Evolutionary conservation across 2,329 filamentous ascomycete species (phyloP).

Genomic region (Aspergillus spinulosporus): DNA sequence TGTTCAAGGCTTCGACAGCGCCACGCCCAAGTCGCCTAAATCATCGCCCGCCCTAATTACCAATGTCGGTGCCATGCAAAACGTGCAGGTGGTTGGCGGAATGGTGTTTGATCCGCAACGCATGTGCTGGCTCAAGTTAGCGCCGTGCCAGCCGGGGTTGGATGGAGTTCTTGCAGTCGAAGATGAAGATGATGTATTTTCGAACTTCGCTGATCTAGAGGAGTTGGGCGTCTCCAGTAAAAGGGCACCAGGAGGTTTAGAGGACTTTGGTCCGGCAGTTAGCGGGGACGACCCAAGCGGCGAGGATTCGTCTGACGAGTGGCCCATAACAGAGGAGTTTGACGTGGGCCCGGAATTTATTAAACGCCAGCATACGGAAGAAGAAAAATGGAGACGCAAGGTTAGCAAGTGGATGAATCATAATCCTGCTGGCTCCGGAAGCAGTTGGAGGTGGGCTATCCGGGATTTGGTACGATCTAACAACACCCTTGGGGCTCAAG

Average conservation of each 20-base stretch:
- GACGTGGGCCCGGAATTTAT: constrained; percentile 96
- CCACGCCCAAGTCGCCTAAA: constrained; percentile 44
- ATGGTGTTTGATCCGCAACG: constrained; percentile 98
- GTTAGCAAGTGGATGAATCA: constrained; percentile 79
- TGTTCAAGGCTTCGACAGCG: constrained; percentile 72
- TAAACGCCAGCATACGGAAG: constrained; percentile 82
- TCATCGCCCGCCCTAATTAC: constrained; percentile 73
- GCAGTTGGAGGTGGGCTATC: constrained; percentile 76
- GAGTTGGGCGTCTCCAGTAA: constrained; percentile 42
- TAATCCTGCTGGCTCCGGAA: constrained; percentile 48
- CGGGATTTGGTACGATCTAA: constrained; percentile 47
- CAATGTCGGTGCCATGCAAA: constrained; percentile 79
- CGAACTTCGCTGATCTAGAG: constrained; percentile 88
- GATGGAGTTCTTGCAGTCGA: constrained; percentile 58
- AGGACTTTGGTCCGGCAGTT: constrained; percentile 29
- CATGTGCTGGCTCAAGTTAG: constrained; percentile 95
- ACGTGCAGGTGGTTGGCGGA: constrained; percentile 90
- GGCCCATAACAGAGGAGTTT: constrained; percentile 92
- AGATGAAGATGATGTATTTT: constrained; percentile 91
- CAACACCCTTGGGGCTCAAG: constrained; percentile 19
- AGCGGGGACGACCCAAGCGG: constrained; percentile 44
- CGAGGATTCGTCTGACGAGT: constrained; percentile 63
- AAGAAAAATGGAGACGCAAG: constrained; percentile 85
- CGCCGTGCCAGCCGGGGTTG: constrained; percentile 43
- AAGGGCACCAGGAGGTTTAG: constrained; percentile 27